Conservation (phyloP, 306 rosid species). For the Lupinus albus region DNA sequence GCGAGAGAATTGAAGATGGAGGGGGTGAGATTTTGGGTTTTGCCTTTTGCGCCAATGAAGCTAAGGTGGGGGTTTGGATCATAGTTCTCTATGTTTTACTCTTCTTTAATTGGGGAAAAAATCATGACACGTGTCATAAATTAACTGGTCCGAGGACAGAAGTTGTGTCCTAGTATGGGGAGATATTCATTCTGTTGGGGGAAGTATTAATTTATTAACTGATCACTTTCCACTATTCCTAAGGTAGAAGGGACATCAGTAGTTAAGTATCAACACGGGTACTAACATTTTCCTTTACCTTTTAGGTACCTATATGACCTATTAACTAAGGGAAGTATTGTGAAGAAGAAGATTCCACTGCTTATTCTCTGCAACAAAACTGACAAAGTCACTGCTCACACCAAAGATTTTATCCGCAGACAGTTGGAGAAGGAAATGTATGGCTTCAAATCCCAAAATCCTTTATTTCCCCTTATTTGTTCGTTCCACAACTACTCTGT, state of each 20-base stretch:
- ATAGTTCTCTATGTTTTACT: no score
- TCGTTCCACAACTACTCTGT: conserved; percentile 17
- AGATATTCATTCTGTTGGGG: background rate
- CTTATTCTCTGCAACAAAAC: conserved; percentile 91
- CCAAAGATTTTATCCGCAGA: conserved; percentile 48
- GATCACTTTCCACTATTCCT: background rate
- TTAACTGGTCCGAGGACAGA: no score
- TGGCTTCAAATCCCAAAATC: conserved; percentile 39
- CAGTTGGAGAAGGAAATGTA: conserved; percentile 97
- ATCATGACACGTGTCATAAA: no score
- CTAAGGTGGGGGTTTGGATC: no score
- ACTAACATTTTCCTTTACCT: conserved; percentile 28
- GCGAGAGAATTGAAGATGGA: no score
- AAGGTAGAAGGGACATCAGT: conserved; percentile 6
- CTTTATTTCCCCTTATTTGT: background rate
- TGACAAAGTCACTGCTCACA: conserved; percentile 78
- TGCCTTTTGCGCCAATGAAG: no score
- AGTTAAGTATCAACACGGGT: background rate
- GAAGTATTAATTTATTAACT: conserved; percentile 2
- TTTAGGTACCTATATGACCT: conserved; percentile 81
- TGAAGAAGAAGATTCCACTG: conserved; percentile 85
- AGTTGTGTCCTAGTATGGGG: no score
- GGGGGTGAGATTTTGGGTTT: no score
- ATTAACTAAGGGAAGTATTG: conserved; percentile 82
- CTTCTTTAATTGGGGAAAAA: no score